Evolutionary conservation across 2,329 filamentous ascomycete species (phyloP), one percentile per base, ranked within the genome.

Genomic region (Penicillium freii): DNA sequence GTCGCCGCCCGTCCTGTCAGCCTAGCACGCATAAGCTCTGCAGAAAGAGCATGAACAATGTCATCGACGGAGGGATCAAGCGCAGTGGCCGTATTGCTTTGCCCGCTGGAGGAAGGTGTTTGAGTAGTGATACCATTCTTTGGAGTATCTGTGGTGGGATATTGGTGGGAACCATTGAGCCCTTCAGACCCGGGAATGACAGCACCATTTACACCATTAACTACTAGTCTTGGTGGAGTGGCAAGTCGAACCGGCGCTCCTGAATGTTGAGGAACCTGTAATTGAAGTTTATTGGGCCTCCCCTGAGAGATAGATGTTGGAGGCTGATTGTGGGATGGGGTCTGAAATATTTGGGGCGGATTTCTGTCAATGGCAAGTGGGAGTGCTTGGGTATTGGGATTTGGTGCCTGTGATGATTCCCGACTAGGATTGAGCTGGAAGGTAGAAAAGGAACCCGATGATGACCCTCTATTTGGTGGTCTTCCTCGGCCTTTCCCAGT

Each of bases 401-500:
- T 78, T 33, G 78, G 73, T 31, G 73, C 68, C 27, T 80, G 73
- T 33, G 78, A 77, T 33, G 80, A 77, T 6, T 76, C 78, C 6
- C 75, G 76, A 62, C 79, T 77, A 63, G 84, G 82, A 61, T 85
- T 85, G 15, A 83, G 84, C 4, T 87, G 86, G 62, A 89, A 89
- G 0, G 88, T 87, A 5, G 86, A 86, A 63, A 87, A 90, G 0
- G 88, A 85, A 0, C 85, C 85, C 15, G 84, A 80, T 0, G 82
- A 80, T n/a, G 81, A 82, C 27, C 86, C 83, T 65, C 88, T 90
- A 55, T 87, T 89, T 0, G 91, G 90, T 42, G 92, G 92, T 58
- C 92, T 81, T 7, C 92, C 92, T 62, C 92, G 81, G 15, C 89
- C 81, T 71, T 92, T 95, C 2, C 88, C 87, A 5, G 81, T 84